A percentile compares a stretch with the other conserved stretches of the same genome.
Evolutionary conservation across 2,329 filamentous ascomycete species (phyloP).

Genomic region (Clonostachys solani): DNA sequence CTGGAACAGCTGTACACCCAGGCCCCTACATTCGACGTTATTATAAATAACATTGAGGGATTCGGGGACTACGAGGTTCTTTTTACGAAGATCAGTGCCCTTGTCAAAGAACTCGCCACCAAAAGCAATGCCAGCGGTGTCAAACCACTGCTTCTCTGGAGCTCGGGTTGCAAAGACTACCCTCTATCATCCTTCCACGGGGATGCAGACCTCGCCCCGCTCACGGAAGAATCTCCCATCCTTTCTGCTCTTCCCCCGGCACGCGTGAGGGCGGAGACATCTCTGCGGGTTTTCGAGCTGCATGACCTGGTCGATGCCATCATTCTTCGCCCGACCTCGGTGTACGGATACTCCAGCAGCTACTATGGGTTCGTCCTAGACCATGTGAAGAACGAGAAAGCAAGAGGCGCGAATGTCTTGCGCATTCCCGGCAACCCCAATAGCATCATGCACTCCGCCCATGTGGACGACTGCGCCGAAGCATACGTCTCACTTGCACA

Average conservation of each 20-base stretch:
- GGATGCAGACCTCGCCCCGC: slow-evolving; percentile 25
- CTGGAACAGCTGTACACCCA: slow-evolving; percentile 16
- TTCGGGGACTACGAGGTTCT: slow-evolving; percentile 30
- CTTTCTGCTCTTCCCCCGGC: slow-evolving; percentile 16
- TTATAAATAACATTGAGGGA: slow-evolving; percentile 37
- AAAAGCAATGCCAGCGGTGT: slow-evolving; percentile 23
- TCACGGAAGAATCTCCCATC: slow-evolving; percentile 35
- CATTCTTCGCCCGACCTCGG: slow-evolving; percentile 38
- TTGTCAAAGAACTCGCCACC: slow-evolving; percentile 25
- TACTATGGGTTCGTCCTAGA: slow-evolving; percentile 35
- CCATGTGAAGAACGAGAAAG: slow-evolving; percentile 17
- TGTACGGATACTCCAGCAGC: slow-evolving; percentile 39
- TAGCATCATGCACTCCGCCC: slow-evolving; percentile 38
- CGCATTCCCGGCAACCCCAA: slow-evolving; percentile 23
- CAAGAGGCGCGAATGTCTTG: slow-evolving; percentile 12
- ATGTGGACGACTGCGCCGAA: slow-evolving; percentile 44
- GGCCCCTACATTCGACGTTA: slow-evolving; percentile 28
- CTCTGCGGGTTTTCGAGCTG: slow-evolving; percentile 25
- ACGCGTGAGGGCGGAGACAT: slow-evolving; percentile 21
- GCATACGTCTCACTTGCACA: slow-evolving; percentile 40
- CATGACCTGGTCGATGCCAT: slow-evolving; percentile 32
- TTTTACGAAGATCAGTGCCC: slow-evolving; percentile 24
- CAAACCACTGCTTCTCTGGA: slow-evolving; percentile 36
- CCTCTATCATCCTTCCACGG: slow-evolving; percentile 28
- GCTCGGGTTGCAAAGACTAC: slow-evolving; percentile 47